phyloP scores from a whole-genome alignment of 2,329 filamentous ascomycete species.

The Alternaria tenuissima region DNA sequence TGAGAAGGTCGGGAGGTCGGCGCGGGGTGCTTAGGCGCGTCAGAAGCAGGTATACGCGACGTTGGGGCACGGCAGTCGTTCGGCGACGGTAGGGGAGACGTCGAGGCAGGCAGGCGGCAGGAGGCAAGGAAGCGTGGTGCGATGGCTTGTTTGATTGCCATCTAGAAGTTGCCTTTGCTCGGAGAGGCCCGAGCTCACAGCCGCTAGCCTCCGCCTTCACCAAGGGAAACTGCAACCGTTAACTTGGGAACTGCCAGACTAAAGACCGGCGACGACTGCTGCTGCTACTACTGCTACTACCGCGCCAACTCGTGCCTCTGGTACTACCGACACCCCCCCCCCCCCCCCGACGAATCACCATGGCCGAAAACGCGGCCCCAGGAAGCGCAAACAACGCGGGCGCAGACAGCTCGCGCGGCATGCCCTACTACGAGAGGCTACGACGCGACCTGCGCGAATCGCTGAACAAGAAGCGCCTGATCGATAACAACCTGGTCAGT shows the following conservation, averaged over 20 bases:
- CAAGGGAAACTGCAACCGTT: constrained; percentile 17
- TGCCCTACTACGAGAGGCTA: constrained; percentile 77
- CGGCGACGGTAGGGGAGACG: neutral
- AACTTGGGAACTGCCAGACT: constrained; percentile 10
- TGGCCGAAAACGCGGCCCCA: constrained; percentile 60
- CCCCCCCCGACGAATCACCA: constrained; percentile 28
- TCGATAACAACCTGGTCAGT: constrained; percentile 68
- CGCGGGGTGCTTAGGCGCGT: constrained; percentile 19
- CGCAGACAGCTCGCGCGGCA: constrained; percentile 59
- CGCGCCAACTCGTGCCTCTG: too few species aligned
- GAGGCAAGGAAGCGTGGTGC: constrained; percentile 5
- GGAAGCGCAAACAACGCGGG: constrained; percentile 44
- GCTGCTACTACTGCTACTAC: too few species aligned
- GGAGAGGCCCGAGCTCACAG: constrained; percentile 24
- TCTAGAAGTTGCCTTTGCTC: constrained; percentile 27
- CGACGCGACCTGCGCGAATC: constrained; percentile 72
- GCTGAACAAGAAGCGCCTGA: constrained; percentile 69
- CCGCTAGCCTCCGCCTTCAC: constrained; percentile 29
- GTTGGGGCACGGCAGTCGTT: constrained; percentile 4
- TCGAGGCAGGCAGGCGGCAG: neutral
- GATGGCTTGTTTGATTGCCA: constrained; percentile 10
- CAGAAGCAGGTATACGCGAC: constrained; percentile 8
- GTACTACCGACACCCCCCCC: too few species aligned
- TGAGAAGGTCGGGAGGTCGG: constrained; percentile 8
- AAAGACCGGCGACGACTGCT: constrained; percentile 4